Conservation (phyloP, 2,329 filamentous ascomycete species). For the Nakataea oryzae region DNA sequence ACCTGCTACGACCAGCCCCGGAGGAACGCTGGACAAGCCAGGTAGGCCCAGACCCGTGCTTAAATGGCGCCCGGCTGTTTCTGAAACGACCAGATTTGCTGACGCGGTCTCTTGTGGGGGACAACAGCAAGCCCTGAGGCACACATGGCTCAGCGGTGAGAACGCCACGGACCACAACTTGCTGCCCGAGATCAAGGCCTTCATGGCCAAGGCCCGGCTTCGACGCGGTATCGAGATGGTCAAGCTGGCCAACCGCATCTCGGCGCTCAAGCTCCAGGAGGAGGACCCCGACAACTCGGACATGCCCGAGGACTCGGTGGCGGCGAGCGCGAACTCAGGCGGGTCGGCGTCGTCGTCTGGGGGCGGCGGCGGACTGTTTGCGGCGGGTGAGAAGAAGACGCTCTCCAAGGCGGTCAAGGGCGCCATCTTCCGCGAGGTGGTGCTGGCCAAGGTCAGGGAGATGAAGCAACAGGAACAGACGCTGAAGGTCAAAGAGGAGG, state of each 20-base stretch:
- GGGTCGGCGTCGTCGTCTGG: background rate
- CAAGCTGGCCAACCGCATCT: slow-evolving; percentile 92
- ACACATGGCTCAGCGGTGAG: slow-evolving; percentile 84
- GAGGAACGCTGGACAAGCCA: slow-evolving; percentile 67
- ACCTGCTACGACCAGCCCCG: slow-evolving; percentile 69
- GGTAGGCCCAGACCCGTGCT: slow-evolving; percentile 33
- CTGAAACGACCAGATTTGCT: background rate
- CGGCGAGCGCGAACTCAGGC: slow-evolving; percentile 37
- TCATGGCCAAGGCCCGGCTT: slow-evolving; percentile 83
- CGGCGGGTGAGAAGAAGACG: slow-evolving; percentile 28
- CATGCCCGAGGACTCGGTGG: slow-evolving; percentile 52
- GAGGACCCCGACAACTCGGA: slow-evolving; percentile 70
- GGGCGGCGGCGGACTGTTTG: slow-evolving; percentile 2
- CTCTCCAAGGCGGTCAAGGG: slow-evolving; percentile 43
- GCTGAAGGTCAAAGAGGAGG: slow-evolving; percentile 53
- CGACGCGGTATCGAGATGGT: slow-evolving; percentile 91
- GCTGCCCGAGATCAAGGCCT: slow-evolving; percentile 90
- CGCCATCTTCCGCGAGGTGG: slow-evolving; percentile 87
- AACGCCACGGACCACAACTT: slow-evolving; percentile 93
- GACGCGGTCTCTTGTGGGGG: background rate
- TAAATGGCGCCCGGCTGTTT: background rate
- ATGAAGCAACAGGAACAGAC: slow-evolving; percentile 80
- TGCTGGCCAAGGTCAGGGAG: slow-evolving; percentile 85
- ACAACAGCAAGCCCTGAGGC: slow-evolving; percentile 60
- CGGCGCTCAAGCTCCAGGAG: slow-evolving; percentile 85